phyloP scores from a whole-genome alignment of 2,329 filamentous ascomycete genomes.

The Chaetoscypha palmicola region DNA sequence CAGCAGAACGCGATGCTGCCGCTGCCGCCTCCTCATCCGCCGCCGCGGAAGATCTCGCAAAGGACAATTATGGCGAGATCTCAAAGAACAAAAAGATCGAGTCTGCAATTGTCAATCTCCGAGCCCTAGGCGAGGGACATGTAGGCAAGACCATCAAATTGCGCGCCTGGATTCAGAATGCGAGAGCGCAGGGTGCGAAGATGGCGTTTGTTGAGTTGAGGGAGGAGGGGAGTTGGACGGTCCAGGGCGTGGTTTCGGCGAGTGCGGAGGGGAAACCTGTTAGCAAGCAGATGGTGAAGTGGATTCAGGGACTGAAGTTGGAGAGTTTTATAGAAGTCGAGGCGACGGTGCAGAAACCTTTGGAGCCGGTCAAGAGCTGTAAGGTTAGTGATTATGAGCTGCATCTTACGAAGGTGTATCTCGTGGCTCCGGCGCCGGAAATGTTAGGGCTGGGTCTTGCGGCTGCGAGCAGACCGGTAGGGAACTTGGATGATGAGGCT shows the following conservation, averaged over 20 bases:
- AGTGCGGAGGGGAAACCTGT: conserved; percentile 56
- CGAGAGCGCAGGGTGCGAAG: conserved; percentile 81
- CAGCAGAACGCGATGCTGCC: conserved; percentile 68
- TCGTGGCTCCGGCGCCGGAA: conserved; percentile 58
- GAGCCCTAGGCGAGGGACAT: conserved; percentile 55
- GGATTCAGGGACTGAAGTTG: conserved; percentile 63
- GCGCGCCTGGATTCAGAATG: conserved; percentile 79
- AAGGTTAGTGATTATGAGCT: conserved; percentile 75
- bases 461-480: conserved; percentile 47
- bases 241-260: conserved; percentile 73
- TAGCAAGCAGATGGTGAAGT: conserved; percentile 91
- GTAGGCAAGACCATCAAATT: conserved; percentile 67
- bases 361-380: conserved; percentile 83
- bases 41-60: conserved; percentile 57
- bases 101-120: conserved; percentile 52
- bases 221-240: conserved; percentile 64
- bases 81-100: conserved; percentile 49
- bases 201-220: conserved; percentile 85
- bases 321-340: conserved; percentile 82
- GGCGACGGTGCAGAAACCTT: conserved; percentile 71
- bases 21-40: conserved; percentile 59
- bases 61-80: conserved; percentile 73
- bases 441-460: conserved; percentile 52
- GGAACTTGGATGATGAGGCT: conserved; percentile 54
- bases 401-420: conserved; percentile 78